Conservation (phyloP, 2,329 filamentous ascomycete species). For the Aspergillus fumigatiaffinis region DNA sequence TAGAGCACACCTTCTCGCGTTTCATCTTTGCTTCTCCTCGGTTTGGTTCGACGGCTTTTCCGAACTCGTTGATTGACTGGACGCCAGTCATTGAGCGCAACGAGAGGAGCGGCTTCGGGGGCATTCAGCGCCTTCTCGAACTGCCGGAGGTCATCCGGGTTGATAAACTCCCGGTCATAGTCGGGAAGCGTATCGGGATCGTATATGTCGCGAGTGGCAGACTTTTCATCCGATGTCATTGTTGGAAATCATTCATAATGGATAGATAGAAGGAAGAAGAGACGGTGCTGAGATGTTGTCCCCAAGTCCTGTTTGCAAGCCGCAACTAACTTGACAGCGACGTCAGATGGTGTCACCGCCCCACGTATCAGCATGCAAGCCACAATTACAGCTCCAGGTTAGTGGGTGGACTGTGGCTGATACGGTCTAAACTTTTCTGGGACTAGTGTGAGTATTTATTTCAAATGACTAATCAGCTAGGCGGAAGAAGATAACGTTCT, state of each 20-base stretch:
- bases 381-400: not conserved
- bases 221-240: conserved; percentile 29
- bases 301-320: not conserved
- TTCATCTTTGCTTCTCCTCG: conserved; percentile 71
- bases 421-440: not conserved
- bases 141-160: conserved; percentile 66
- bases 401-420: not conserved
- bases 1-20: conserved; percentile 93
- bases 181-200: conserved; percentile 72
- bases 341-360: conserved; percentile 9
- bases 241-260: conserved; percentile 23
- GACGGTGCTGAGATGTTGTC: not conserved
- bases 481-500: not conserved
- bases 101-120: conserved; percentile 72
- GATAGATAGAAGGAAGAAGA: not conserved
- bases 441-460: not conserved
- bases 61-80: conserved; percentile 73
- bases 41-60: conserved; percentile 43
- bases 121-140: conserved; percentile 81
- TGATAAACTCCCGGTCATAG: conserved; percentile 71
- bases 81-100: conserved; percentile 92
- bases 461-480: not conserved
- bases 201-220: conserved; percentile 51
- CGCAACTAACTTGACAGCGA: conserved; percentile 6
- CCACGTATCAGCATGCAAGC: not conserved